A percentile compares a stretch with the other conserved stretches of the same genome.
Evolutionary conservation across 805 yeast species (phyloP).

Genomic region (Lipomyces spencermartinsiae): DNA sequence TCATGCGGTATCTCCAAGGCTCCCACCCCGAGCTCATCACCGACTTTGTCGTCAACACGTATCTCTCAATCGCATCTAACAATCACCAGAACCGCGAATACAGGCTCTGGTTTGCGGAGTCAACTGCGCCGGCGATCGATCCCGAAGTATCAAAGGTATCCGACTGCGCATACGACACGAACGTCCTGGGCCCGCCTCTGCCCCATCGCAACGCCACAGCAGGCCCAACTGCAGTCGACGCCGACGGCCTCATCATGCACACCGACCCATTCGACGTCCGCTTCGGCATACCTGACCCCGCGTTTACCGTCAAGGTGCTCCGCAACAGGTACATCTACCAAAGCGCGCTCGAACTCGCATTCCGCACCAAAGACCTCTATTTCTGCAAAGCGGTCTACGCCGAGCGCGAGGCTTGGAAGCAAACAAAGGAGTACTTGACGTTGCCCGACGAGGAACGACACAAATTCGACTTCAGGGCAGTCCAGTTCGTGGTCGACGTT

Average conservation of each 20-base stretch:
- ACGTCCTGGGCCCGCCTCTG: constrained; percentile 2
- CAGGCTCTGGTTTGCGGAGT: constrained; percentile 48
- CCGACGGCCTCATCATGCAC: neutral
- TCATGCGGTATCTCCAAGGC: constrained; percentile 64
- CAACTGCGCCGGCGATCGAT: constrained; percentile 49
- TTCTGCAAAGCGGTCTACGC: constrained; percentile 75
- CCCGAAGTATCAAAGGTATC: constrained; percentile 49
- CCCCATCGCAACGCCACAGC: neutral
- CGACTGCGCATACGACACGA: constrained; percentile 40
- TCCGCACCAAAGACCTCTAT: constrained; percentile 56
- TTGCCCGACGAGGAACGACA: constrained; percentile 8
- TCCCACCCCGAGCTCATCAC: constrained; percentile 54
- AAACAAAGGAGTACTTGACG: constrained; percentile 46
- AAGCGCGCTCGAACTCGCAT: constrained; percentile 71
- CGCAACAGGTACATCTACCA: constrained; percentile 61
- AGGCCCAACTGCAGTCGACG: neutral
- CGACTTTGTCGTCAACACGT: constrained; percentile 55
- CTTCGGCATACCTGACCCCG: constrained; percentile 14
- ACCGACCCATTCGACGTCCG: neutral
- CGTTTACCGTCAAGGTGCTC: constrained; percentile 44
- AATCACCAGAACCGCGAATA: constrained; percentile 50
- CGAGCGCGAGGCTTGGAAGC: constrained; percentile 78
- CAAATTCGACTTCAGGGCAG: constrained; percentile 26
- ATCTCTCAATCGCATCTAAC: constrained; percentile 66
- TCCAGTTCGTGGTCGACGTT: constrained; percentile 17